Conservation (phyloP, 2,329 filamentous ascomycete genomes). For the Westerdykella aurantiaca region DNA sequence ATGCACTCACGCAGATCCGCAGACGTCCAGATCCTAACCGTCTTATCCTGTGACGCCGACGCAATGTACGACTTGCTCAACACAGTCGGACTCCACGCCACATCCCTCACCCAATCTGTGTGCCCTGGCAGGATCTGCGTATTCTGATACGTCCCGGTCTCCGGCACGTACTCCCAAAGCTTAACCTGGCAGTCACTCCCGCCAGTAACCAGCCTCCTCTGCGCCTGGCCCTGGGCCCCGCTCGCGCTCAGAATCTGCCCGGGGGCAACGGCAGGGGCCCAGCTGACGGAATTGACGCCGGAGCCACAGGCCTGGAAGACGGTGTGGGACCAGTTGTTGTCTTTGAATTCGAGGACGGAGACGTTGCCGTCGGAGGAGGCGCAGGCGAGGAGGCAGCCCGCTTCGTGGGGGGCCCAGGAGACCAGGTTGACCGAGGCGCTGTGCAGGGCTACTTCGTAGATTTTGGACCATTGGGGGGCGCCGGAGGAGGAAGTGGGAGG, state of each 20-base stretch:
- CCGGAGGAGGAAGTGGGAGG: slow-evolving; percentile 9
- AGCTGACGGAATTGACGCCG: slow-evolving; percentile 92
- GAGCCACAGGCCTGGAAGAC: slow-evolving; percentile 89
- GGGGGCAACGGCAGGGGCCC: slow-evolving; percentile 80
- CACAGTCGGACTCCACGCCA: slow-evolving; percentile 93
- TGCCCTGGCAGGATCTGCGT: slow-evolving; percentile 65
- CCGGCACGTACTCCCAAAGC: slow-evolving; percentile 72
- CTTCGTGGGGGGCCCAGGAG: slow-evolving; percentile 94
- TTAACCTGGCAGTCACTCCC: slow-evolving; percentile 91
- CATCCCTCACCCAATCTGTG: slow-evolving; percentile 94
- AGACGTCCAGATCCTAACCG: slow-evolving; percentile 89
- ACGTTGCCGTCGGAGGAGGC: slow-evolving; percentile 92
- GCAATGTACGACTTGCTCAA: slow-evolving; percentile 96
- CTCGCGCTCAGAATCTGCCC: slow-evolving; percentile 75
- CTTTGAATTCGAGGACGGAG: slow-evolving; percentile 92
- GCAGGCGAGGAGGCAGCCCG: slow-evolving; percentile 88
- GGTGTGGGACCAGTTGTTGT: slow-evolving; percentile 85
- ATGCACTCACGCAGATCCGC: slow-evolving; percentile 32
- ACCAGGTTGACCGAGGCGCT: slow-evolving; percentile 96
- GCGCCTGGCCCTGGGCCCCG: slow-evolving; percentile 48
- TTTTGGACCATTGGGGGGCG: slow-evolving; percentile 55
- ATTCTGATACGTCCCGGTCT: slow-evolving; percentile 49
- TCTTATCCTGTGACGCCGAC: slow-evolving; percentile 92
- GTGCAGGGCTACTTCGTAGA: slow-evolving; percentile 90
- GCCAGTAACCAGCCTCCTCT: slow-evolving; percentile 86